Conservation (phyloP, 2,329 filamentous ascomycete genomes). For the Neocucurbitaria cava region DNA sequence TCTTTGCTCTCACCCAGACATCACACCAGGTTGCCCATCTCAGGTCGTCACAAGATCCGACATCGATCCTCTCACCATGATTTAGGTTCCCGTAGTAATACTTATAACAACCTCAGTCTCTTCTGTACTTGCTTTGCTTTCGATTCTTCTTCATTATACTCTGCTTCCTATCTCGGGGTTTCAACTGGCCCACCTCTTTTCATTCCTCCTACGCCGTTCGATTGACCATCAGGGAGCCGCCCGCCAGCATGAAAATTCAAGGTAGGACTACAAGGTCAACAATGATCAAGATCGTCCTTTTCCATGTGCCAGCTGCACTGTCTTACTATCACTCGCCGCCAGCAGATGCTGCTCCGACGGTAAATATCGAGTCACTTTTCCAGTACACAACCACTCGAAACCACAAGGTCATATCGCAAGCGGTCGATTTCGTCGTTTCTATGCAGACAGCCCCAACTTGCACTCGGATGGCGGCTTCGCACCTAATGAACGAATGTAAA, state of each 20-base stretch:
- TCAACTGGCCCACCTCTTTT: background rate
- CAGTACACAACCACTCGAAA: constrained; percentile 31
- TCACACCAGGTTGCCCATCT: constrained; percentile 7
- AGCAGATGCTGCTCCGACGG: constrained; percentile 17
- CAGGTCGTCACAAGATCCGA: background rate
- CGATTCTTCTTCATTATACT: constrained; percentile 1
- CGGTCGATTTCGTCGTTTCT: constrained; percentile 29
- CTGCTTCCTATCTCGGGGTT: background rate
- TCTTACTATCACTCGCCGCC: constrained; percentile 23
- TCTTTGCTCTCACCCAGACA: constrained; percentile 20
- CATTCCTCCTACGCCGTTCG: background rate
- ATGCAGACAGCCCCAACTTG: constrained; percentile 51
- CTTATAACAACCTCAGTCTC: background rate
- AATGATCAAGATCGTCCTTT: background rate
- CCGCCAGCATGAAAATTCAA: background rate
- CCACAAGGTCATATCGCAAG: constrained; percentile 30
- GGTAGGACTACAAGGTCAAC: background rate
- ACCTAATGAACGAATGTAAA: constrained; percentile 62
- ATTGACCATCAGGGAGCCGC: background rate
- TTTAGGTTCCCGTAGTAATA: background rate
- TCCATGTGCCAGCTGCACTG: background rate
- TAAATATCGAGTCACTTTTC: constrained; percentile 28
- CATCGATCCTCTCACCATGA: constrained; percentile 16
- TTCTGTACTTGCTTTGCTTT: background rate
- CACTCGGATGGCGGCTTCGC: constrained; percentile 59